These are phyloP conservation scores for Entomortierella lignicola DNA, from an alignment of 192 early-diverging fungal species.

Conservation along the genomic window DNA sequence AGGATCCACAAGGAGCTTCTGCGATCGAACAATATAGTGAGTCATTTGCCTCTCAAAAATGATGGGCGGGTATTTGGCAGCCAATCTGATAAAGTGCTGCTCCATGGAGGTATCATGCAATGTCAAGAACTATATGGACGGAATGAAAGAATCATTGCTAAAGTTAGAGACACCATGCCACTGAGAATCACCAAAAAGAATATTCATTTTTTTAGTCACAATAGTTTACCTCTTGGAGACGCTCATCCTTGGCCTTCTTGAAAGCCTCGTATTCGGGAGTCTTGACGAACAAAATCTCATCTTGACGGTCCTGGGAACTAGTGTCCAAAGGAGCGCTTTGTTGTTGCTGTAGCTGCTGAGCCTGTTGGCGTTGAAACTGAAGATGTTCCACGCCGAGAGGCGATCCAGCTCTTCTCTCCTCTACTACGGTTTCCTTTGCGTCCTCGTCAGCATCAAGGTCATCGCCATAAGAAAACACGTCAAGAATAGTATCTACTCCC, in stretches of 20 bases:
- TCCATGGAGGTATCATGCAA: conserved; percentile 29
- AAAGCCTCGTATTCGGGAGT: conserved; percentile 61
- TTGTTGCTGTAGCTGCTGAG: conserved; percentile 26
- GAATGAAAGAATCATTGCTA: not conserved
- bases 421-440: conserved; percentile 10
- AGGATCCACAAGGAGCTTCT: conserved; percentile 57
- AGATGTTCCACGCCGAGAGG: not conserved
- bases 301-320: conserved; percentile 23
- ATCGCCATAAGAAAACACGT: conserved; percentile 67
- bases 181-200: not conserved
- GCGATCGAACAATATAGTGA: conserved; percentile 58
- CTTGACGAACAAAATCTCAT: conserved; percentile 54
- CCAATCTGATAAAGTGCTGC: conserved; percentile 56
- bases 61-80: conserved; percentile 55
- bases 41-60: conserved; percentile 65
- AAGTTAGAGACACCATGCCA: too few species aligned
- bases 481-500: conserved; percentile 60
- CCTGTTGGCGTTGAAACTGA: not conserved
- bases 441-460: conserved; percentile 54
- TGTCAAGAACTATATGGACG: conserved; percentile 50
- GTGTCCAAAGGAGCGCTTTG: conserved; percentile 6
- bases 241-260: conserved; percentile 59
- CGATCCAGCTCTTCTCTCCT: conserved; percentile 2
- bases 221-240: conserved; percentile 53
- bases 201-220: not conserved